phyloP scores from a whole-genome alignment of 768 basidiomycete genomes.

The Suillus clintonianus region DNA sequence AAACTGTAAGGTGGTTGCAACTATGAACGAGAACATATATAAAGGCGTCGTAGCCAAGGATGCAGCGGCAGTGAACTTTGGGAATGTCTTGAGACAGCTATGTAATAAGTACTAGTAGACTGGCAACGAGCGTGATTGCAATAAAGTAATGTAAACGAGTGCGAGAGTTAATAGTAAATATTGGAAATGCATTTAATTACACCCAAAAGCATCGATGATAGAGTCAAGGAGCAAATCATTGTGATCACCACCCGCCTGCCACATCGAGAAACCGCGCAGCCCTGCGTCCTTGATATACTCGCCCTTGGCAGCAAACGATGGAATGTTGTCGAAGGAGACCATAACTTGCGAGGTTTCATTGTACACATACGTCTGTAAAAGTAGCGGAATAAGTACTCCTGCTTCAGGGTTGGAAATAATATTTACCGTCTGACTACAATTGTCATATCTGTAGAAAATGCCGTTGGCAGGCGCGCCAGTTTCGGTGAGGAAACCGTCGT shows the following conservation, averaged over 20 bases:
- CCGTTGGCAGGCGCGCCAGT: slow-evolving; percentile 36
- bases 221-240: slow-evolving; percentile 63
- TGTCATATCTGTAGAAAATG: slow-evolving; percentile 58
- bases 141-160: neutral
- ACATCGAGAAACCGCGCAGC: slow-evolving; percentile 69
- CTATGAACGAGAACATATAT: neutral
- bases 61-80: neutral
- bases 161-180: no score
- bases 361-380: slow-evolving; percentile 66
- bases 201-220: slow-evolving; percentile 42
- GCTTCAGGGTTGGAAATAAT: neutral
- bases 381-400: neutral
- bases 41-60: neutral
- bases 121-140: neutral
- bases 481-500: slow-evolving; percentile 51
- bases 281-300: slow-evolving; percentile 52
- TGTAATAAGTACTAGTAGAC: neutral
- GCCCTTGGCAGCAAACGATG: slow-evolving; percentile 64
- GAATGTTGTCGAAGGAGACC: slow-evolving; percentile 65
- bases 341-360: slow-evolving; percentile 54
- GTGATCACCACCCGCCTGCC: slow-evolving; percentile 71
- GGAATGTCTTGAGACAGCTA: neutral
- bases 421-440: slow-evolving; percentile 73
- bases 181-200: slow-evolving; percentile 44
- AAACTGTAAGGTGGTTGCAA: neutral